Conservation (phyloP, 495 filamentous ascomycete species). For the Aspergillus asperescens region DNA sequence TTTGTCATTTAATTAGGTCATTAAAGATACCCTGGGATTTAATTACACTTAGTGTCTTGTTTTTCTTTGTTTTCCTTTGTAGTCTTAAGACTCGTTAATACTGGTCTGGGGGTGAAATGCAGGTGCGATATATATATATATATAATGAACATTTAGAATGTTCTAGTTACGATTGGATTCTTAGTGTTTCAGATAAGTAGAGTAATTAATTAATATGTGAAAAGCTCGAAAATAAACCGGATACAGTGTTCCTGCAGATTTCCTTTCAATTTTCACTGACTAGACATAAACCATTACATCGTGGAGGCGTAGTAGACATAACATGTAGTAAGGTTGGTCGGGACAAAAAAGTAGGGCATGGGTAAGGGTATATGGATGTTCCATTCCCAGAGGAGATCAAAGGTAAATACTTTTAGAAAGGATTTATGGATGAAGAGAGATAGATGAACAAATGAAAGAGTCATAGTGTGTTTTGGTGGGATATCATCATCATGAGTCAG, state of each 20-base stretch:
- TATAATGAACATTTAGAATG: too few species aligned
- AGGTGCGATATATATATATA: too few species aligned
- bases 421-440: background rate
- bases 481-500: constrained; percentile 22
- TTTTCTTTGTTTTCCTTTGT: too few species aligned
- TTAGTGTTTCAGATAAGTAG: too few species aligned
- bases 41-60: too few species aligned
- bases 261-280: constrained; percentile 14
- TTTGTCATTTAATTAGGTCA: too few species aligned
- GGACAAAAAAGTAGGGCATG: background rate
- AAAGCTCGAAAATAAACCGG: background rate
- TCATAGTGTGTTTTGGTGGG: constrained; percentile 16
- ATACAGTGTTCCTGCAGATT: too few species aligned
- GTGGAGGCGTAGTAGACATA: constrained; percentile 15
- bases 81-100: too few species aligned
- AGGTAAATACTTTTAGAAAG: constrained; percentile 2
- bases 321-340: background rate
- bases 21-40: background rate
- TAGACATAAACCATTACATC: constrained; percentile 16
- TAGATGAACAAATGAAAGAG: constrained; percentile 7
- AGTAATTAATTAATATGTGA: too few species aligned
- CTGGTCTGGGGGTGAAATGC: too few species aligned
- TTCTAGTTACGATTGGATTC: too few species aligned
- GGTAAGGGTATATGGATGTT: background rate
- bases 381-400: background rate